These are phyloP conservation scores for Blepharisma japonicum DNA, from an alignment of 73 alveolate species.

Conservation along the genomic window DNA sequence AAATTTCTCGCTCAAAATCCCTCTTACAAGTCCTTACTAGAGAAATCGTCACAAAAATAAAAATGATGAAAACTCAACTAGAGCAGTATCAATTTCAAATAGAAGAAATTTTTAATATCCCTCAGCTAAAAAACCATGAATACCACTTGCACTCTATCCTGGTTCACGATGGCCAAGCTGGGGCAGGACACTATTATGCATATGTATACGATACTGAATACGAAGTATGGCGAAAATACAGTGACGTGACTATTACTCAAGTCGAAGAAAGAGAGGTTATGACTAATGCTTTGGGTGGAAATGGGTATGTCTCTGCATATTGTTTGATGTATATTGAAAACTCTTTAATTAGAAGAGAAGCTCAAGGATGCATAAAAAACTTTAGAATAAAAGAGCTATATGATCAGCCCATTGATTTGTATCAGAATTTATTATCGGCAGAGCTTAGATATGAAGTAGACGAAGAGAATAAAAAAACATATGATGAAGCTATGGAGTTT, in stretches of 20 bases:
- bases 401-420: no score
- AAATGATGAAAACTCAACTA: constrained; percentile 30
- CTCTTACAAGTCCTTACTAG: constrained; percentile 29
- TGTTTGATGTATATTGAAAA: constrained; percentile 8
- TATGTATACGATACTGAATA: constrained; percentile 68
- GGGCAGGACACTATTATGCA: constrained; percentile 95
- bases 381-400: no score
- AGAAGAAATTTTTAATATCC: constrained; percentile 35
- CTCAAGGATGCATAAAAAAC: no score
- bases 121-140: constrained; percentile 46
- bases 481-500: no score
- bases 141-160: constrained; percentile 73
- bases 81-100: constrained; percentile 41
- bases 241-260: constrained; percentile 64
- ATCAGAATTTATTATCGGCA: no score
- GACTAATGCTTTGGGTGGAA: constrained; percentile 11
- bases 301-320: background rate
- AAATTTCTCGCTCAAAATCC: background rate
- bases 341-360: background rate
- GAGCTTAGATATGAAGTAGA: no score
- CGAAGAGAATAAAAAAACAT: no score
- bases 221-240: constrained; percentile 60
- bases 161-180: constrained; percentile 93
- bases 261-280: constrained; percentile 19
- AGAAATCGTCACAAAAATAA: constrained; percentile 13